Evolutionary conservation across 345 rosid genomes (phyloP), one percentile per base, ranked within the genome.

Genomic region (Murraya paniculata): DNA sequence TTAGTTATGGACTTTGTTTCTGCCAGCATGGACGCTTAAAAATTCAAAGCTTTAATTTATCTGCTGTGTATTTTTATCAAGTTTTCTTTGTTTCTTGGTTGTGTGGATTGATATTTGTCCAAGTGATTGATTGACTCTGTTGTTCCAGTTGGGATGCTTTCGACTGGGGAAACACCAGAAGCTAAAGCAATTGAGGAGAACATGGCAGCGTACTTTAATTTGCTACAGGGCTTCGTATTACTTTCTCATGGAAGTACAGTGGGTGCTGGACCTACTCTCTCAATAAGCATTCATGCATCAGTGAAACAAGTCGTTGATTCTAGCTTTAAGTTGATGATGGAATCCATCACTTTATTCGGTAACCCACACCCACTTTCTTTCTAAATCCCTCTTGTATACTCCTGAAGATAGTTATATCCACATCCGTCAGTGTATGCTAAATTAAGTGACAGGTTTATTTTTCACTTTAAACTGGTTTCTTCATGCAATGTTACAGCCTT

Each of bases 261-360:
- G 78, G 94, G 95, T 39, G 91, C 98, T 35, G 98, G 99, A 7
- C 88, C 93, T 31, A 93, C 99, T n/a, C 97, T 95, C 71, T 87
- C 91, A 48, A 87, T 92, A 1, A 81, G 64, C 45, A 89, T 93
- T 64, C 93, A 87, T 21, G 82, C 80, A 16, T 86, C 91, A 7
- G 86, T 89, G 75, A 91, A 89, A 90, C 87, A 87, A 82, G 90
- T 93, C 48, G 97, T 93, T 68, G 94, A 91, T 82, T 87, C 83
- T 86, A 92, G 99, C 78, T 90, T 95, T 82, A 91, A 89, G 89
- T 85, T 93, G 86, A 78, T 95, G 91, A 89, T 82, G 81, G 93
- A 88, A 61, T 88, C 93, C 24, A 90, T 93, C 75, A 80, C 87
- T 62, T 84, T 90, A 79, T 93, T 86, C 50, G 91, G 97, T 91